Evolutionary conservation across 2,329 filamentous ascomycete species (phyloP).

Genomic region (Neofusicoccum umdonicola): DNA sequence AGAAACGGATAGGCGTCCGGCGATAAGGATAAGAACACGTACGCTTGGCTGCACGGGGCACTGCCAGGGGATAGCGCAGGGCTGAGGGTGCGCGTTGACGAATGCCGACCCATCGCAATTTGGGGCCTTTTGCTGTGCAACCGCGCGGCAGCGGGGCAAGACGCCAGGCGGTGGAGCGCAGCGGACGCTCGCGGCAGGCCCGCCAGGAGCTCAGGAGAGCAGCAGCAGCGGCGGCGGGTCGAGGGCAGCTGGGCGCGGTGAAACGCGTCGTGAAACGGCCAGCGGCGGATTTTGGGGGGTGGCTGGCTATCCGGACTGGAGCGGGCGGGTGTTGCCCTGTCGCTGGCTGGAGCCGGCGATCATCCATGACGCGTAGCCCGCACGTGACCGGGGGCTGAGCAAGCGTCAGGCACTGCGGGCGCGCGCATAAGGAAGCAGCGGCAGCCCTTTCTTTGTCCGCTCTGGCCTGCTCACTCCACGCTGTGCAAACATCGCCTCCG

Average conservation of each 20-base stretch:
- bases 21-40: constrained; percentile 12
- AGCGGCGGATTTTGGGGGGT: neutral
- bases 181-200: neutral
- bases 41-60: constrained; percentile 7
- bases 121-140: neutral
- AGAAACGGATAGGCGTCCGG: neutral
- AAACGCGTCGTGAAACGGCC: constrained; percentile 9
- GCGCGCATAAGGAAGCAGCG: constrained; percentile 9
- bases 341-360: neutral
- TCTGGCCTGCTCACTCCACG: constrained; percentile 6
- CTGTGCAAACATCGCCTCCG: neutral
- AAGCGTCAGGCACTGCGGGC: neutral
- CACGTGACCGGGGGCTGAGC: constrained; percentile 10
- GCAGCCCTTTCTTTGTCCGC: neutral
- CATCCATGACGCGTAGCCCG: constrained; percentile 5
- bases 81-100: neutral
- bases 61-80: neutral
- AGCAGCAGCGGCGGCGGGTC: neutral
- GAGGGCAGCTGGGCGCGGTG: neutral
- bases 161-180: neutral
- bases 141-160: constrained; percentile 1
- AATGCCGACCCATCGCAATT: constrained; percentile 12
- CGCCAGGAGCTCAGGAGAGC: neutral
- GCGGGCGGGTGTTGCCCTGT: neutral
- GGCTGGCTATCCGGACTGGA: neutral